A percentile compares a stretch with the other conserved stretches of the same genome.
Conservation (phyloP, 148 eudicot species). For the Chenopodium formosanum region DNA sequence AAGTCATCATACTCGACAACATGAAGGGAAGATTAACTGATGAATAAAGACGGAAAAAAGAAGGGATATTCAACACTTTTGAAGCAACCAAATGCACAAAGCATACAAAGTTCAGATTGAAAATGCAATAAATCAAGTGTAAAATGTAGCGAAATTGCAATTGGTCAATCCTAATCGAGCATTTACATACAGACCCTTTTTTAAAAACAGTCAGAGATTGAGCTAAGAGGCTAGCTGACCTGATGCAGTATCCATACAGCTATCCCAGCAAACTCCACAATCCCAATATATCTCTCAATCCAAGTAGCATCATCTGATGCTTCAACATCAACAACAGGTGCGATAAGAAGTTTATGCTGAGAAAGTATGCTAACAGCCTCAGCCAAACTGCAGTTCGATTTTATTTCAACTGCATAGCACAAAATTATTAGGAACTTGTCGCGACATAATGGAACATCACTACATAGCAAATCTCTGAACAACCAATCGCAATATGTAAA, state of each 20-base stretch:
- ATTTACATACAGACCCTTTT: not conserved
- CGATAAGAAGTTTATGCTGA: slow-evolving; percentile 73
- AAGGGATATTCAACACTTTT: no score
- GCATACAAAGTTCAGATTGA: not conserved
- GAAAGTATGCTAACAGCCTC: slow-evolving; percentile 83
- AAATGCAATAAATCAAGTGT: not conserved
- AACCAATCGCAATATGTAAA: not conserved
- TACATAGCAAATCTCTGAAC: not conserved
- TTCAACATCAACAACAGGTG: slow-evolving; percentile 79
- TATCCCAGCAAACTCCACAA: slow-evolving; percentile 91
- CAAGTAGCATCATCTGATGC: slow-evolving; percentile 85
- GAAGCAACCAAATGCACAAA: not conserved
- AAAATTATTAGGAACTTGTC: not conserved
- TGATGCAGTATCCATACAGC: slow-evolving; percentile 96
- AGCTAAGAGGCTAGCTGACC: slow-evolving; percentile 37
- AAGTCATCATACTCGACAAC: not conserved
- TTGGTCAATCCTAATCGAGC: no score
- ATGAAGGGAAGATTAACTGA: not conserved
- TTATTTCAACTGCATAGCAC: slow-evolving; percentile 66
- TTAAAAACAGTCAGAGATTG: not conserved
- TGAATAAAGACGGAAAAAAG: not conserved
- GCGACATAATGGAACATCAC: no score
- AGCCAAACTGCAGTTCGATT: slow-evolving; percentile 70
- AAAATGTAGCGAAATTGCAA: not conserved
- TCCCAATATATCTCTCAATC: slow-evolving; percentile 88